Base-by-base conservation (phyloP, 192 early-diverging fungal species). In the Backusella psychrophila region DNA sequence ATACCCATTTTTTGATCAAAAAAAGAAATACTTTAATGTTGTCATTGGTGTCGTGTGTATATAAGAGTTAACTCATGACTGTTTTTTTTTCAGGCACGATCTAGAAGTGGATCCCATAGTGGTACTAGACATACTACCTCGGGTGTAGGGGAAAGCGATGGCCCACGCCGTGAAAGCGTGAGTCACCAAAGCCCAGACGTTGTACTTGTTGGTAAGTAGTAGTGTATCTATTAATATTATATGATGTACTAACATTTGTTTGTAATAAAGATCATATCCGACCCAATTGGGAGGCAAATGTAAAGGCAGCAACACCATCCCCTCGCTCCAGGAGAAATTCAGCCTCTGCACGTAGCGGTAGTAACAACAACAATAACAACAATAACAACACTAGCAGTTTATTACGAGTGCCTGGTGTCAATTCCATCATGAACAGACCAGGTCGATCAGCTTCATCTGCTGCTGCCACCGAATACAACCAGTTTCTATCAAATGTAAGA, bases 401-500 rank as follows among this genome's bases (percentile, higher is more conserved):
- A 1, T 44, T 78, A 46, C 42, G 80, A 29, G 38, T 68, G 29
- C 63, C 80, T 39, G 63, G 71, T 39, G 52, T 52, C 52, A 35
- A 65, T n/a, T 74, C 67, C 15, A 49, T 69, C 17, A 17, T 72
- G 67, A 77, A 78, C 17, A 77, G 80, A 39, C 76, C 80, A 33
- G 81, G 78, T 0, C 70, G 81, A 29, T 82, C 83, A 3, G 68
- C 83, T 2, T 77, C 78, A 11, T 82, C 82, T 11, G 82, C 86
- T 11, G 84, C 83, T 11, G 78, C 86, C 4, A 78, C 83, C 3
- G 89, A 92, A 78, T 91, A 92, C 66, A 79, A 80, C 68, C 80
- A 83, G 29, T 92, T 91, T 44, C 67, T 90, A 8, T 73, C 82
- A 0, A 94, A 91, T 0, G 91, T 96, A 91, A 82, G 91, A 26